These are phyloP conservation scores for Castanopsis chinensis DNA, from an alignment of 306 rosid genomes.

Conservation along the genomic window DNA sequence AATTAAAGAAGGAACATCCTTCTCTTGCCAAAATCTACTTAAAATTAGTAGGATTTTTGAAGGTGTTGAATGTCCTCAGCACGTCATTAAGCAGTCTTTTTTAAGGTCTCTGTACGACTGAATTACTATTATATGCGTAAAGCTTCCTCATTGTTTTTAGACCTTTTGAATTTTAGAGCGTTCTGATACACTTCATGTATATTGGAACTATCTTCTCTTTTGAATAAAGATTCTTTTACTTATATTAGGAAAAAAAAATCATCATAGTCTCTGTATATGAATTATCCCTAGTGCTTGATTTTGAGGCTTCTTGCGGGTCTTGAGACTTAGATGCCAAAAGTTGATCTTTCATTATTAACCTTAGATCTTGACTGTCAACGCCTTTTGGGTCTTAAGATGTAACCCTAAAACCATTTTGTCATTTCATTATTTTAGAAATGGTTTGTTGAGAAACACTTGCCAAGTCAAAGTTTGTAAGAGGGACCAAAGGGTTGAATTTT, in stretches of 20 bases:
- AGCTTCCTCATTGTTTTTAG: no score
- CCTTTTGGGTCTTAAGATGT: not conserved
- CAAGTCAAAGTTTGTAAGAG: not conserved
- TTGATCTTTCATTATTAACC: not conserved
- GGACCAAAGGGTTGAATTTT: not conserved
- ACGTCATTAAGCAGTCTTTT: no score
- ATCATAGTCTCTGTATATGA: not conserved
- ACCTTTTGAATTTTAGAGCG: no score
- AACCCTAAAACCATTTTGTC: not conserved
- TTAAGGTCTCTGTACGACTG: no score
- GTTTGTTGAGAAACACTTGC: not conserved
- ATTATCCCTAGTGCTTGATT: no score
- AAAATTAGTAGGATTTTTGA: not conserved
- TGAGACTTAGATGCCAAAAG: not conserved
- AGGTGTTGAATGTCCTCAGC: no score
- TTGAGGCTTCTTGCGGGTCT: not conserved
- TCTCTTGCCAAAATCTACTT: not conserved
- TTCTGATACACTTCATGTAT: no score
- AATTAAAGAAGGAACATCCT: not conserved
- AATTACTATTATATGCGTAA: no score
- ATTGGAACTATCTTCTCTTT: no score
- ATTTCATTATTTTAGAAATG: not conserved
- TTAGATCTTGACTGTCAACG: not conserved
- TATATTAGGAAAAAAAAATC: no score
- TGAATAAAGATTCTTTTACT: no score